Base-by-base conservation (phyloP, 2,329 filamentous ascomycete genomes). In the Xylaria sp. region DNA sequence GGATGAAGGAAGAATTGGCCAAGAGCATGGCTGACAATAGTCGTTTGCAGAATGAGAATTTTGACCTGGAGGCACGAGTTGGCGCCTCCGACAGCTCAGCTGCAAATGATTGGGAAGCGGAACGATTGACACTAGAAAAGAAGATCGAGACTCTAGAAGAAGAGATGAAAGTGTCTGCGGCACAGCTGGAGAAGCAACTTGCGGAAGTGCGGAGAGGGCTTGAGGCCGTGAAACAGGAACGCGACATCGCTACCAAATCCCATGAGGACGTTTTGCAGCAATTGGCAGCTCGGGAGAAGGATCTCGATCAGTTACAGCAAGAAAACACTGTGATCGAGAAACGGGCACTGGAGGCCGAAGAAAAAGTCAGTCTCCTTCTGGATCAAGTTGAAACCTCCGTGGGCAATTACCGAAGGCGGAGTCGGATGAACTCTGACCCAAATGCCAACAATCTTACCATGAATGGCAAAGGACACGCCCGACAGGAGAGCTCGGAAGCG, bases 1-100 rank as follows among this genome's bases (percentile, higher is more conserved):
- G 96, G 76, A 94, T 99, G 84, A 98, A 98, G 80, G 93, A 97
- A 72, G 95, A 99, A 78, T 83, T 99, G n/a, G 84, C 90, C 56
- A 91, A 93, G 60, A 95, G 96, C 79, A 98, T 98, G 83, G 79
- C 87, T 11, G 90, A 95, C 63, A 97, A 97, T 72, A 81, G 83
- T 17, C 90, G 90, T 62, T 82, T 99, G 40, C 93, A 95, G 76
- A 85, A 87, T 47, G 92, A 97, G 71, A 81, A 97, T n/a, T 85
- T 90, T 37, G 83, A 85, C 55, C 81, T 88, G 54, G 88, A 86
- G 75, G 87, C 84, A 68, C 75, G 73, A 35, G 75, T 70, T 59
- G 72, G 70, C 19, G 67, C 70, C 19, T 70, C 70, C 44, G 72
- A 69, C 57, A 76, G 70, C n/a, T 78, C 80, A 37, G 79, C 80